Percentiles rank a stretch among this genome's conserved stretches.
These are phyloP conservation scores for Candida nonsorbophila DNA, from an alignment of 805 yeast species.

Conservation along the genomic window DNA sequence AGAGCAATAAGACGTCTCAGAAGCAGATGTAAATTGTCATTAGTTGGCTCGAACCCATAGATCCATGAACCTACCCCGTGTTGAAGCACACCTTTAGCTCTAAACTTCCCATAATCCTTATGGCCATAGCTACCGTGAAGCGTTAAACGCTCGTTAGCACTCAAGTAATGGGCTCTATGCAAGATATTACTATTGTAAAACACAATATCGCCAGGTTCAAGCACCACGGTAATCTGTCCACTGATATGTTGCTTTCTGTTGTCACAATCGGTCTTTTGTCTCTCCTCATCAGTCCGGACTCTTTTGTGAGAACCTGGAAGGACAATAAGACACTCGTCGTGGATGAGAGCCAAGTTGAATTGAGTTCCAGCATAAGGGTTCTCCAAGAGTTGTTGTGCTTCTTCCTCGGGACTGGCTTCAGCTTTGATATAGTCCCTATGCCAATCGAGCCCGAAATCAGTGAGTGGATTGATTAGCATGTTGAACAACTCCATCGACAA, in stretches of 20 bases:
- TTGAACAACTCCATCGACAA: conserved; percentile 46
- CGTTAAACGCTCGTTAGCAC: conserved; percentile 36
- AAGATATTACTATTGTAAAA: conserved; percentile 47
- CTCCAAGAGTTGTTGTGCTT: conserved; percentile 29
- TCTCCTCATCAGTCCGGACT: conserved; percentile 39
- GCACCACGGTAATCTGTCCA: conserved; percentile 35
- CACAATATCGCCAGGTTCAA: conserved; percentile 46
- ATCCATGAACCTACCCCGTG: conserved; percentile 49
- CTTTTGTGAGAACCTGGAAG: conserved; percentile 45
- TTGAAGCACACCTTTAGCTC: conserved; percentile 50
- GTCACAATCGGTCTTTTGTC: conserved; percentile 31
- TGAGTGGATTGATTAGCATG: conserved; percentile 48
- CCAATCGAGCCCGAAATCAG: conserved; percentile 51
- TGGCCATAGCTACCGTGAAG: conserved; percentile 50
- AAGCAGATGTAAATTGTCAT: conserved; percentile 21
- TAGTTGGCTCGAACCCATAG: conserved; percentile 25
- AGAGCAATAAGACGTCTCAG: conserved; percentile 21
- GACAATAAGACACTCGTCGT: conserved; percentile 43
- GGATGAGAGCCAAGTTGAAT: conserved; percentile 44
- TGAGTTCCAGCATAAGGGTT: conserved; percentile 46
- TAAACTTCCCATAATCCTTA: conserved; percentile 29
- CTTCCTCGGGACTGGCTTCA: conserved; percentile 41
- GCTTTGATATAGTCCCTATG: conserved; percentile 48
- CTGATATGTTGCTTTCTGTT: conserved; percentile 28
- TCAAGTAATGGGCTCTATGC: conserved; percentile 41